Base-by-base conservation (phyloP, 2,329 filamentous ascomycete genomes). In the Paracamarosporium sp. region DNA sequence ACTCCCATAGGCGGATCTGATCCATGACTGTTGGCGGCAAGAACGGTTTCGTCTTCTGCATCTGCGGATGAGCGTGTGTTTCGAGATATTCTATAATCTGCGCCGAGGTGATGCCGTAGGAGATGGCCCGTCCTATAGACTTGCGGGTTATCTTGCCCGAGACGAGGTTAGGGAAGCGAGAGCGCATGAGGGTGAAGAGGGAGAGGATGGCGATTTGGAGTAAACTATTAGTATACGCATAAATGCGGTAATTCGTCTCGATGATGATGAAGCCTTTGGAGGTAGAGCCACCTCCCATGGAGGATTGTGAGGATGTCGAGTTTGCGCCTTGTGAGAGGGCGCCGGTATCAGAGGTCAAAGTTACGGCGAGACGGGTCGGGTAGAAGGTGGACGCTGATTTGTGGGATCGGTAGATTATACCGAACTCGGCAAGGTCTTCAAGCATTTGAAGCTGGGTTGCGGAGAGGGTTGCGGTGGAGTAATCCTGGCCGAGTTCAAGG, bases 231-330 rank as follows among this genome's bases (percentile, higher is more conserved):
- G 96, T 98, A 80, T 99, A 99, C 30, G 95, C 95, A 80, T 99
- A 99, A 66, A 99, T 81, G 25, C 95, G 91, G 80, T 97, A 98
- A 79, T 99, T 99, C 8, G 95, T 99, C 81, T 99, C 95, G 65
- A 99, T 87, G 69, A 99, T 93, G 72, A 99, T 92, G 80, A 92
- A 95, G 61, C 93, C 93, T 69, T 88, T 88, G 61, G 82, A 78
- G 17, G 69, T 55, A 50, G 56, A 67, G 54, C 45, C 43, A 11
- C 43, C 46, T 20, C 35, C 56, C 4, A 22, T 30, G 30, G 36
- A 17, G 35, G 50, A 46, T 15, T 40, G 43, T 24, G 35, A n/a
- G n/a, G n/a, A n/a, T n/a, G n/a, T 60, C 36, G 13, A 44, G 12
- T 20, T 27, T 7, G 60, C 46, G n/a, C 76, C 86, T 30, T 57